A percentile compares a stretch with the other conserved stretches of the same genome.
phyloP scores from a whole-genome alignment of 441 rosid genomes.

The Eruca vesicaria region DNA sequence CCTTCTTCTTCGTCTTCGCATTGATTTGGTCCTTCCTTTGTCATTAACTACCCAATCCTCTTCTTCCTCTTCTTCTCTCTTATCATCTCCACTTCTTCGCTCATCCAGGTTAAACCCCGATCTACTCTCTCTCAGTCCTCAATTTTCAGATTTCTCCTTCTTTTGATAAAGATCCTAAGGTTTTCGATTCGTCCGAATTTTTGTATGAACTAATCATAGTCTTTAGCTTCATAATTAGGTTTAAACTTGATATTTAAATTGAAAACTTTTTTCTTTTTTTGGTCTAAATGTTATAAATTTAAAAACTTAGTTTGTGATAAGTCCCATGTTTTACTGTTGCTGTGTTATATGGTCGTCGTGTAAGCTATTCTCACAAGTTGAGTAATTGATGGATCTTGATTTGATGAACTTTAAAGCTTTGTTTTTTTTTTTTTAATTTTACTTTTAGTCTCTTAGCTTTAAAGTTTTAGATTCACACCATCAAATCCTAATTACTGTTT shows the following conservation, averaged over 20 bases:
- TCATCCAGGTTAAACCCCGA: neutral
- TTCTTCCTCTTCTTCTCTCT: neutral
- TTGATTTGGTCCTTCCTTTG: constrained; percentile 25
- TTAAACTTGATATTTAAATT: too few species aligned
- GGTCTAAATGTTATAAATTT: too few species aligned
- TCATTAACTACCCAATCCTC: constrained; percentile 16
- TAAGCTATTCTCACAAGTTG: neutral
- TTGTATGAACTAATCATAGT: too few species aligned
- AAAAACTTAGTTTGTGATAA: neutral
- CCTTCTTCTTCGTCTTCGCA: constrained; percentile 19
- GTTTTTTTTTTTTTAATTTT: neutral
- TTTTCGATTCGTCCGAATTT: neutral
- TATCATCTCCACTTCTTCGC: neutral
- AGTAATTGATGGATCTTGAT: neutral
- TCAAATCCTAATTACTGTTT: neutral
- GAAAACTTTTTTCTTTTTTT: too few species aligned
- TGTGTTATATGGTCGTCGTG: neutral
- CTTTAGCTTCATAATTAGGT: too few species aligned
- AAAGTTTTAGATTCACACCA: neutral
- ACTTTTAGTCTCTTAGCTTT: constrained; percentile 21
- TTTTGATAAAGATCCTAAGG: neutral
- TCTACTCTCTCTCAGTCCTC: neutral
- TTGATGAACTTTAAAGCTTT: neutral
- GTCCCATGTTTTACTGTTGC: neutral
- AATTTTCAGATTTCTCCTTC: neutral